Evolutionary conservation across 164 flowering plant species (phyloP).

Genomic region (Protea cynaroides): DNA sequence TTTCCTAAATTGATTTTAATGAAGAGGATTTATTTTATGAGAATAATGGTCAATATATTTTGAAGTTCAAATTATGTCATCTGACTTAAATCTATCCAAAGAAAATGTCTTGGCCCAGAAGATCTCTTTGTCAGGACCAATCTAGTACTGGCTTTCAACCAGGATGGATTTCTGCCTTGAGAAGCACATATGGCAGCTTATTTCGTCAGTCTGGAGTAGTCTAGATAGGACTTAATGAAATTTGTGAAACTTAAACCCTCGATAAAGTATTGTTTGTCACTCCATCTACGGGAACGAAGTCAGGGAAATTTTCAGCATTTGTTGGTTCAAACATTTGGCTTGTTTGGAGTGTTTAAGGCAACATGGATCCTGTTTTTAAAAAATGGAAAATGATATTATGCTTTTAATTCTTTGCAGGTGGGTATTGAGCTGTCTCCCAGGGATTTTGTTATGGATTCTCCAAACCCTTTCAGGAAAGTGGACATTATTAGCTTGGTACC

Average conservation of each 20-base stretch:
- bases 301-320: too few relatives aligned
- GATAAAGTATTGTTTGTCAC: too few relatives aligned
- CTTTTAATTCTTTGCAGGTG: conserved; percentile 39
- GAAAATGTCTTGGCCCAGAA: background rate
- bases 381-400: too few relatives aligned
- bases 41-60: background rate
- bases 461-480: conserved; percentile 62
- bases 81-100: background rate
- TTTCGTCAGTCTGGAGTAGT: background rate
- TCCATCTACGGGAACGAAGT: too few relatives aligned
- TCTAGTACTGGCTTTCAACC: background rate
- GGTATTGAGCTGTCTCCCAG: conserved; percentile 94
- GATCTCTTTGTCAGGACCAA: background rate
- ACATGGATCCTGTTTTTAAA: too few relatives aligned
- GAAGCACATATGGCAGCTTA: background rate
- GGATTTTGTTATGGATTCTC: conserved; percentile 92
- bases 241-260: background rate
- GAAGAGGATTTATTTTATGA: background rate
- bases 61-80: too few relatives aligned
- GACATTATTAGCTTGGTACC: conserved; percentile 87
- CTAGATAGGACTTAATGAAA: background rate
- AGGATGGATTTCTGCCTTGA: background rate
- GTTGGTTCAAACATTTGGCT: background rate
- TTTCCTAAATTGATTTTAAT: background rate
- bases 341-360: background rate